Percentiles rank a stretch among this genome's conserved stretches.
phyloP scores from a whole-genome alignment of 2,329 filamentous ascomycete genomes.

The Diaporthe destruens region DNA sequence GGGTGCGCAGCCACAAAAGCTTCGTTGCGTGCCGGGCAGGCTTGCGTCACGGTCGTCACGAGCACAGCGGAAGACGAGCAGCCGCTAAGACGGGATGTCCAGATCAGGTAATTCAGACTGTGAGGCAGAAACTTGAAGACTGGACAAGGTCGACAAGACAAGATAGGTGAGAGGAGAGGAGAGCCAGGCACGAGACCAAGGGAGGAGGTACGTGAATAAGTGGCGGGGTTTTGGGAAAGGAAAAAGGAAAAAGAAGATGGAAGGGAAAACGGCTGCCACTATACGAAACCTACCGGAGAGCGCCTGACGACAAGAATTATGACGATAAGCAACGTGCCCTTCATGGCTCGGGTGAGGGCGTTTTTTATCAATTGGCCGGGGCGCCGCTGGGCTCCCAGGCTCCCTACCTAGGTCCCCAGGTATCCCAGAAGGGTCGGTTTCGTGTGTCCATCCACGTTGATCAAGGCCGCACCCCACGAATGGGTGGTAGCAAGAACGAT shows the following conservation, averaged over 20 bases:
- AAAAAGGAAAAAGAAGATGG: not conserved
- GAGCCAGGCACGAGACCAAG: not conserved
- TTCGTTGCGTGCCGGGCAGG: constrained; percentile 10
- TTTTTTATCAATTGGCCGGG: constrained; percentile 23
- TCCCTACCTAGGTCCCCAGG: not conserved
- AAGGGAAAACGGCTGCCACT: constrained; percentile 5
- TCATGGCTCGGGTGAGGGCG: constrained; percentile 7
- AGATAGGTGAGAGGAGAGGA: not conserved
- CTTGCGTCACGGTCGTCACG: constrained; percentile 34
- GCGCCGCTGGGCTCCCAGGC: not conserved
- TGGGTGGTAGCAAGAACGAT: not conserved
- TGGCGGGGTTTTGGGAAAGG: not conserved
- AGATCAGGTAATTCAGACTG: constrained; percentile 15
- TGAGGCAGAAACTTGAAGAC: constrained; percentile 1
- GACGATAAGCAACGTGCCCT: constrained; percentile 10
- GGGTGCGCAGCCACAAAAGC: constrained; percentile 16
- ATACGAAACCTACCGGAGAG: not conserved
- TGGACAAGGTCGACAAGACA: not conserved
- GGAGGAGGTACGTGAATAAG: not conserved
- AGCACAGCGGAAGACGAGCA: not conserved
- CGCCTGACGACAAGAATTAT: constrained; percentile 10
- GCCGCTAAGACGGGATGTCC: not conserved
- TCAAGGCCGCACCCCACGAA: not conserved
- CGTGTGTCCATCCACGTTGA: constrained; percentile 7
- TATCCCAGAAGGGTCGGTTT: not conserved